A percentile compares a stretch with the other conserved stretches of the same genome.
Conservation (phyloP, 2,329 filamentous ascomycete species). For the Waltergamsia citrina region DNA sequence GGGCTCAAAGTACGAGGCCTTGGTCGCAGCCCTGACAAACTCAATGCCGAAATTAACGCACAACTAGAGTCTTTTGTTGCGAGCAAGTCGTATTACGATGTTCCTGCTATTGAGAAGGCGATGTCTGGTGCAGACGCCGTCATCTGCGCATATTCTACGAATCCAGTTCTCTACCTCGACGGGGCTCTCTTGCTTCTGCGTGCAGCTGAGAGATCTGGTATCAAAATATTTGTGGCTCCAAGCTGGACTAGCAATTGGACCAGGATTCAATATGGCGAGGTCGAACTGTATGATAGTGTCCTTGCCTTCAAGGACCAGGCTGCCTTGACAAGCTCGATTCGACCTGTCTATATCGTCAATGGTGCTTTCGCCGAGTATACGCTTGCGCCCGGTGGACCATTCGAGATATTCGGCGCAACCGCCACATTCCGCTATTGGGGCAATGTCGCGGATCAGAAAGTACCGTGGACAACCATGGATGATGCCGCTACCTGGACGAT, state of each 20-base stretch:
- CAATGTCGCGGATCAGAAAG: background rate
- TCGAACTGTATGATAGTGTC: constrained; percentile 21
- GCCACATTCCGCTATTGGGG: too few species aligned
- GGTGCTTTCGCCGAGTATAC: constrained; percentile 14
- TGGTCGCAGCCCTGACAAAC: constrained; percentile 17
- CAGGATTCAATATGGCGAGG: constrained; percentile 13
- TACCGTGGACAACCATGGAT: constrained; percentile 2
- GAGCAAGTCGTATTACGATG: constrained; percentile 15
- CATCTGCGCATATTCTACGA: constrained; percentile 17
- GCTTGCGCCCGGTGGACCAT: background rate
- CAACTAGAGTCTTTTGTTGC: constrained; percentile 17
- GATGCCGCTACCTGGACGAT: constrained; percentile 4
- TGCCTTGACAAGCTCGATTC: constrained; percentile 14
- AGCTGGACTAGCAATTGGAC: constrained; percentile 23
- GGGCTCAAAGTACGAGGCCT: constrained; percentile 24
- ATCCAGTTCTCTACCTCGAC: constrained; percentile 15
- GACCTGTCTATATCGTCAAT: constrained; percentile 18
- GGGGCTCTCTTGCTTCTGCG: constrained; percentile 22
- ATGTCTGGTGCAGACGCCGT: constrained; percentile 22
- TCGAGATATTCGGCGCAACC: background rate
- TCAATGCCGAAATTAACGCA: constrained; percentile 8
- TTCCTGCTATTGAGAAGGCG: constrained; percentile 19
- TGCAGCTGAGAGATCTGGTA: constrained; percentile 21
- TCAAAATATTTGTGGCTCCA: constrained; percentile 17
- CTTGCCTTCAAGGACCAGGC: constrained; percentile 19